phyloP scores from a whole-genome alignment of 352 stramenopile species.

The Thalassiosira livingstoniorum region DNA sequence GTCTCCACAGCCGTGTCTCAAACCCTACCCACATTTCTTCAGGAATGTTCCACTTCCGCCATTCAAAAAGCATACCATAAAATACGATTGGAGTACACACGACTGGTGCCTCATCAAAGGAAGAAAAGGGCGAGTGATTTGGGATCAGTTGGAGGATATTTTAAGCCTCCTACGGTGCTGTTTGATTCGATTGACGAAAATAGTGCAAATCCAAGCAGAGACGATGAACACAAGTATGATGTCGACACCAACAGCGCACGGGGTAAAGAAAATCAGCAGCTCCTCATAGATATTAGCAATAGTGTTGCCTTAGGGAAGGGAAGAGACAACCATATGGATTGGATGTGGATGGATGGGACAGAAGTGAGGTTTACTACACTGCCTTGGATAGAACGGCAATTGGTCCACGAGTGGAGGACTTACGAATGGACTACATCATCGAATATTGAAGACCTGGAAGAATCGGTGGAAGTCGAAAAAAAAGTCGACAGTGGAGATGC shows the following conservation, averaged over 20 bases:
- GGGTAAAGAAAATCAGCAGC: neutral
- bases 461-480: no score
- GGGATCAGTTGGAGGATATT: conserved; percentile 39
- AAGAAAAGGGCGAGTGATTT: conserved; percentile 44
- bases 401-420: conserved; percentile 83
- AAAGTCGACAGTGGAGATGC: no score
- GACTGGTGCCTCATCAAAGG: conserved; percentile 19
- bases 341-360: conserved; percentile 52
- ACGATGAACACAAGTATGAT: neutral
- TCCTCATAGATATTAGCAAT: neutral
- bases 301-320: conserved; percentile 19
- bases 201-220: no score
- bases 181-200: neutral
- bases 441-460: no score
- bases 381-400: conserved; percentile 79
- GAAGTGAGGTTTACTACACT: conserved; percentile 72
- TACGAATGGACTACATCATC: conserved; percentile 53
- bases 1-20: conserved; percentile 27
- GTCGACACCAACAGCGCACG: neutral
- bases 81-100: conserved; percentile 34
- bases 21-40: conserved; percentile 37
- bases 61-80: conserved; percentile 32
- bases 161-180: conserved; percentile 10
- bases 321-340: conserved; percentile 43
- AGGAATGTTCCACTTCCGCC: conserved; percentile 39